Evolutionary conservation across 345 rosid species (phyloP).

Genomic region (Moricandia arvensis): DNA sequence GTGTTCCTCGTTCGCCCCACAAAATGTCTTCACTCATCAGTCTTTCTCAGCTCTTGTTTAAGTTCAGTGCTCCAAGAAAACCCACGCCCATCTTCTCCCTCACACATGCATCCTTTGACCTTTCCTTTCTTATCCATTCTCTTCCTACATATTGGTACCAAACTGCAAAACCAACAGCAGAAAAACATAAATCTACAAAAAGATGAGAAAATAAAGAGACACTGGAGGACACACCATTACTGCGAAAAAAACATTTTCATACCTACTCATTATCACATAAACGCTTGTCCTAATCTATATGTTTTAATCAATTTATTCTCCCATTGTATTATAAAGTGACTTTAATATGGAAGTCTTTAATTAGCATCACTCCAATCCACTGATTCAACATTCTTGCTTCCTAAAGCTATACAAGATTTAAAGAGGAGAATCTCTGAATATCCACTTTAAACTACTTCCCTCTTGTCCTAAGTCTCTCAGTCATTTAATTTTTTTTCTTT

Average conservation of each 20-base stretch:
- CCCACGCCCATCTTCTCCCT: constrained; percentile 26
- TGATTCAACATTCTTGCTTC: no score
- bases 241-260: neutral
- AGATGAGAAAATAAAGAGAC: neutral
- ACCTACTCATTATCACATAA: no score
- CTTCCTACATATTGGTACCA: constrained; percentile 16
- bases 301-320: neutral
- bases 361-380: neutral
- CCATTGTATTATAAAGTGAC: neutral
- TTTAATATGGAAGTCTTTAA: neutral
- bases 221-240: neutral
- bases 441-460: constrained; percentile 44
- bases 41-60: constrained; percentile 17
- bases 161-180: neutral
- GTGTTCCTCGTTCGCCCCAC: constrained; percentile 38
- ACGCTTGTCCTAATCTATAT: neutral
- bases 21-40: constrained; percentile 7
- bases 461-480: constrained; percentile 47
- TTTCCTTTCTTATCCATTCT: constrained; percentile 27
- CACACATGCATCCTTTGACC: constrained; percentile 42
- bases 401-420: no score
- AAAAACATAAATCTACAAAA: neutral
- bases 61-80: constrained; percentile 33
- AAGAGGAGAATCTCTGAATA: no score
- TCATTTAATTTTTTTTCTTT: constrained; percentile 24